Conservation (phyloP, 192 early-diverging fungal species). For the Backusella liffmaniae region DNA sequence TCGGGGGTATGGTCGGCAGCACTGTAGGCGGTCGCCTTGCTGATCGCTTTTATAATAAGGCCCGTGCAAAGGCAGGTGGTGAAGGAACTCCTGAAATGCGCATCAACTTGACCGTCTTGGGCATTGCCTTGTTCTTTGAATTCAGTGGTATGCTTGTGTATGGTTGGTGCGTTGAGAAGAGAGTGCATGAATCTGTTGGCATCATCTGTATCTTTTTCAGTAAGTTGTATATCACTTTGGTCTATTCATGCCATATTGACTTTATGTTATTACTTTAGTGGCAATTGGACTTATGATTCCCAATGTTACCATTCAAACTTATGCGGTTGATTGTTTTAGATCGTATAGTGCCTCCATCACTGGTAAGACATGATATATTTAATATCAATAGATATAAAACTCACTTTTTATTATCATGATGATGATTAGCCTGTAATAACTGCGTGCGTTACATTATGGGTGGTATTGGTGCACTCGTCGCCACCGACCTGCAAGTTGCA, state of each 20-base stretch:
- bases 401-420: background rate
- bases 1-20: constrained; percentile 24
- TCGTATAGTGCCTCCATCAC: constrained; percentile 30
- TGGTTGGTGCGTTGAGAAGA: constrained; percentile 36
- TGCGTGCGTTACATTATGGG: constrained; percentile 30
- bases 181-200: constrained; percentile 29
- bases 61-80: constrained; percentile 6
- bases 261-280: constrained; percentile 14
- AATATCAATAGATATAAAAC: background rate
- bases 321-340: constrained; percentile 35
- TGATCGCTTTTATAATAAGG: constrained; percentile 19
- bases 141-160: constrained; percentile 15
- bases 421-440: constrained; percentile 29
- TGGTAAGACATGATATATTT: constrained; percentile 16
- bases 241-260: background rate
- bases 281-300: constrained; percentile 28
- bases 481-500: constrained; percentile 23
- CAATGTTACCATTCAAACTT: constrained; percentile 30
- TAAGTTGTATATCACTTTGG: background rate
- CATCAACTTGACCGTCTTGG: constrained; percentile 16
- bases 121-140: constrained; percentile 5
- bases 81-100: constrained; percentile 30
- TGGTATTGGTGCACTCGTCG: constrained; percentile 34
- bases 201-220: constrained; percentile 32
- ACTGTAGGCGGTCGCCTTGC: constrained; percentile 21